Conservation (phyloP, 192 early-diverging fungal species). For the Podila epigama region DNA sequence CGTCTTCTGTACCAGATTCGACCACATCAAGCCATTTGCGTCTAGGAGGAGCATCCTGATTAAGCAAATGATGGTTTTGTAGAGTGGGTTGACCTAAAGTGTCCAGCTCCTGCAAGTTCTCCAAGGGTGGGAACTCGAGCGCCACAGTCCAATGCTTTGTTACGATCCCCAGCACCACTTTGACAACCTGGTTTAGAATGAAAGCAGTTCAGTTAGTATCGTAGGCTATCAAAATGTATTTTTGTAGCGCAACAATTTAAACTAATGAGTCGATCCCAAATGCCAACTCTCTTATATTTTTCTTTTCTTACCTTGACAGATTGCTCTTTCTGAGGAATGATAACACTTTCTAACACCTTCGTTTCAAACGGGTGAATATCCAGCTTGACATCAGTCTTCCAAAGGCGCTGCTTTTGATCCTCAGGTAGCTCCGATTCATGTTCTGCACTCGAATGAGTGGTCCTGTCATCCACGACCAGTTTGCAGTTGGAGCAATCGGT, state of each 20-base stretch:
- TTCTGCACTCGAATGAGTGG: neutral
- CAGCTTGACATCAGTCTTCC: slow-evolving; percentile 53
- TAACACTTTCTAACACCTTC: slow-evolving; percentile 64
- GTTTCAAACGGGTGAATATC: slow-evolving; percentile 56
- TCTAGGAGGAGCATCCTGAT: slow-evolving; percentile 1
- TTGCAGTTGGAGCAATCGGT: slow-evolving; percentile 36
- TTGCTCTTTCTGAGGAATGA: slow-evolving; percentile 62
- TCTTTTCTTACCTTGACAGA: slow-evolving; percentile 65
- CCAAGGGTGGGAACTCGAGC: slow-evolving; percentile 49
- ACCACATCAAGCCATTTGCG: slow-evolving; percentile 23
- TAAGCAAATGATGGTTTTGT: slow-evolving; percentile 15
- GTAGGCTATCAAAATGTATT: too few species aligned
- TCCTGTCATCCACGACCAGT: too few species aligned
- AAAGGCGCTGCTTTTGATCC: slow-evolving; percentile 13
- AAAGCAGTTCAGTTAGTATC: slow-evolving; percentile 1
- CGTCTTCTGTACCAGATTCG: neutral
- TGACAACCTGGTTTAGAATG: slow-evolving; percentile 45
- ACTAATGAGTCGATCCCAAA: too few species aligned
- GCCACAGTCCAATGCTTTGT: slow-evolving; percentile 55
- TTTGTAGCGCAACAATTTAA: too few species aligned
- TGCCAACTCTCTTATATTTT: neutral
- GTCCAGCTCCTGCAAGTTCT: slow-evolving; percentile 27
- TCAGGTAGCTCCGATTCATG: slow-evolving; percentile 5
- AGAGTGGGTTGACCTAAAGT: neutral
- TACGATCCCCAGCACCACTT: slow-evolving; percentile 53